Conservation (phyloP, 805 yeast genomes). For the Saccharomycopsis oosterbeekiorum region DNA sequence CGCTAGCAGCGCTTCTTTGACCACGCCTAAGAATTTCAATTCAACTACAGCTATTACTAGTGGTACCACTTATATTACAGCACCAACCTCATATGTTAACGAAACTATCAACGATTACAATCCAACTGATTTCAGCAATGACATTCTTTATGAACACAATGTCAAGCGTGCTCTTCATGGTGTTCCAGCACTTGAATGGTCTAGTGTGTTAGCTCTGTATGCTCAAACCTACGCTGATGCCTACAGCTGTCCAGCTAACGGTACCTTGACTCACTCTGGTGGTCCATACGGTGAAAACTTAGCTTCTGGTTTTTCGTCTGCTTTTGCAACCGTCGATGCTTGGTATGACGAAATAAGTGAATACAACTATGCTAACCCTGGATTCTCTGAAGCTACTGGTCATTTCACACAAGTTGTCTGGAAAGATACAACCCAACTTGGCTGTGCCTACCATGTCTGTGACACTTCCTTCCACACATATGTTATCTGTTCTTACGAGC, state of each 20-base stretch:
- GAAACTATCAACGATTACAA: slow-evolving; percentile 17
- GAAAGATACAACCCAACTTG: slow-evolving; percentile 50
- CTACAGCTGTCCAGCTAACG: slow-evolving; percentile 41
- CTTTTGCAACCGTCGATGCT: slow-evolving; percentile 49
- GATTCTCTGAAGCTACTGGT: slow-evolving; percentile 40
- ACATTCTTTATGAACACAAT: slow-evolving; percentile 55
- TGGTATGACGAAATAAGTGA: slow-evolving; percentile 61
- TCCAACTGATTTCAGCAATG: slow-evolving; percentile 22
- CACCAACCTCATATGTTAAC: slow-evolving; percentile 12
- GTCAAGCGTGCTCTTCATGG: slow-evolving; percentile 41
- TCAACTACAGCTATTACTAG: slow-evolving; percentile 18
- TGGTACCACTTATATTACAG: slow-evolving; percentile 18
- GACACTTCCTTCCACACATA: slow-evolving; percentile 36
- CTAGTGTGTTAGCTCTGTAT: slow-evolving; percentile 36
- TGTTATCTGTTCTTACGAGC: slow-evolving; percentile 64
- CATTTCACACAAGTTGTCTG: slow-evolving; percentile 81
- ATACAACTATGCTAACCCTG: slow-evolving; percentile 43
- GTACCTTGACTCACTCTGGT: slow-evolving; percentile 52
- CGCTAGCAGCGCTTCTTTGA: not conserved
- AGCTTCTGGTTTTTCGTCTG: slow-evolving; percentile 56
- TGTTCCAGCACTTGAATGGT: slow-evolving; percentile 48
- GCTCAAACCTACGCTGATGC: slow-evolving; percentile 49
- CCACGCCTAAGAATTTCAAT: not conserved
- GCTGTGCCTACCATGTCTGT: slow-evolving; percentile 67
- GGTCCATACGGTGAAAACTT: slow-evolving; percentile 71